Evolutionary conservation across 2,329 filamentous ascomycete genomes (phyloP).

Genomic region (Graphilbum fragrans): DNA sequence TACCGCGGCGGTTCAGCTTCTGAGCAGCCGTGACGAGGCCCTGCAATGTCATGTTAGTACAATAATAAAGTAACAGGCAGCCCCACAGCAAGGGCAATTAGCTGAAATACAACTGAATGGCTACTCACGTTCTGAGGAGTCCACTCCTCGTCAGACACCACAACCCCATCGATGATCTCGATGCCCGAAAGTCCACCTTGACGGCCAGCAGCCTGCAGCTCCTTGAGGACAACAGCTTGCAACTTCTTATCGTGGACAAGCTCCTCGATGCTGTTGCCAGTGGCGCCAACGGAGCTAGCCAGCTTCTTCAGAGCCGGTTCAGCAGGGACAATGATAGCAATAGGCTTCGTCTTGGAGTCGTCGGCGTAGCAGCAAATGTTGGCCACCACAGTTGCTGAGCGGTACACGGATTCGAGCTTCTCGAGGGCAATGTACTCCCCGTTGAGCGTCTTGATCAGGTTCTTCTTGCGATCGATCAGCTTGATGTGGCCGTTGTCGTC

Average conservation of each 20-base stretch:
- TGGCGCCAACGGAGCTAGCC: conserved; percentile 26
- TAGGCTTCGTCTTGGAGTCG: conserved; percentile 35
- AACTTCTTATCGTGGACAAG: conserved; percentile 57
- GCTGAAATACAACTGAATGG: not conserved
- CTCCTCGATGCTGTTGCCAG: conserved; percentile 48
- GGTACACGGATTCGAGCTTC: conserved; percentile 48
- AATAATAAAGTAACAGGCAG: no score
- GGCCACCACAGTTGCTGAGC: conserved; percentile 34
- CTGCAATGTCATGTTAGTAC: conserved; percentile 23
- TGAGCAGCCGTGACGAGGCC: conserved; percentile 56
- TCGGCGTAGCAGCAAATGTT: conserved; percentile 47
- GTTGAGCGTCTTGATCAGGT: conserved; percentile 71
- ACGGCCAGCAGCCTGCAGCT: conserved; percentile 49
- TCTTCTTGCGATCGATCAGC: conserved; percentile 81
- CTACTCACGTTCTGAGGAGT: conserved; percentile 58
- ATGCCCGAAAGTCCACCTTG: conserved; percentile 52
- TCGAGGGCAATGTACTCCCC: conserved; percentile 77
- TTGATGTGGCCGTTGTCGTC: conserved; percentile 58
- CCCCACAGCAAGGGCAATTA: no score
- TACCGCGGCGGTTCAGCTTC: conserved; percentile 60
- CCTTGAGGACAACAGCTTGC: conserved; percentile 48
- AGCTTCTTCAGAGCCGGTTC: conserved; percentile 43
- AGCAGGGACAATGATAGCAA: conserved; percentile 44
- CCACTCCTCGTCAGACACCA: conserved; percentile 63
- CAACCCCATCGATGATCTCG: conserved; percentile 60